phyloP scores from a whole-genome alignment of 768 basidiomycete species.

The Gloeostereum incarnatum region DNA sequence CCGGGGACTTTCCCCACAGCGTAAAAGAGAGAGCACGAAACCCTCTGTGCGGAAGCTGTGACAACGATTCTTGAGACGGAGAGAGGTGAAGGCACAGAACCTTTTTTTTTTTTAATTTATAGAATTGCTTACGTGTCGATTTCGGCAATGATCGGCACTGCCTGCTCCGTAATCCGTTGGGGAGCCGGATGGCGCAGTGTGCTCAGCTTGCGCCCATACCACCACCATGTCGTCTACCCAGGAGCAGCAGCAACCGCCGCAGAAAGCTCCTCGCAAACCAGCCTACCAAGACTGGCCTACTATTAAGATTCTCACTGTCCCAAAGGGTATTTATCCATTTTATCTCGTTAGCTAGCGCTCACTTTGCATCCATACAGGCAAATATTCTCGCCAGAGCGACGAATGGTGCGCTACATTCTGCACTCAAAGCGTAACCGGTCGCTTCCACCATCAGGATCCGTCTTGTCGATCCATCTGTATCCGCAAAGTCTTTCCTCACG shows the following conservation, averaged over 20 bases:
- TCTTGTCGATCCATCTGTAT: conserved; percentile 48
- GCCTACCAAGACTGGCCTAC: conserved; percentile 40
- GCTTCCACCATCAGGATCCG: conserved; percentile 40
- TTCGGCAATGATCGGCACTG: neutral
- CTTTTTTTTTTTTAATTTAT: conserved; percentile 8
- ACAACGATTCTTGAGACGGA: conserved; percentile 78
- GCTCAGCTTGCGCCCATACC: neutral
- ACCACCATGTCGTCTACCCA: conserved; percentile 4
- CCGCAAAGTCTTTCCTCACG: conserved; percentile 59
- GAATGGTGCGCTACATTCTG: conserved; percentile 61
- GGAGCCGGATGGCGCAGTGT: no score
- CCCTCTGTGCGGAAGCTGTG: conserved; percentile 75
- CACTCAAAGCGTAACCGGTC: conserved; percentile 45
- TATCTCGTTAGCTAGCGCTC: conserved; percentile 4
- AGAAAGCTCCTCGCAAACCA: conserved; percentile 24
- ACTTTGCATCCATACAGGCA: conserved; percentile 32
- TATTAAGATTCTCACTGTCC: conserved; percentile 43
- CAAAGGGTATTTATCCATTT: conserved; percentile 26
- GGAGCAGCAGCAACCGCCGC: no score
- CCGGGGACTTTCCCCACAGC: conserved; percentile 96
- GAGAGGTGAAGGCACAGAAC: conserved; percentile 20
- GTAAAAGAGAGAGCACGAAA: conserved; percentile 28
- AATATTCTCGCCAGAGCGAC: conserved; percentile 52
- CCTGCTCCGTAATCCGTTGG: no score
- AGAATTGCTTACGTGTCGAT: neutral